Base-by-base conservation (phyloP, 768 basidiomycete species). In the Heimioporus sp. region DNA sequence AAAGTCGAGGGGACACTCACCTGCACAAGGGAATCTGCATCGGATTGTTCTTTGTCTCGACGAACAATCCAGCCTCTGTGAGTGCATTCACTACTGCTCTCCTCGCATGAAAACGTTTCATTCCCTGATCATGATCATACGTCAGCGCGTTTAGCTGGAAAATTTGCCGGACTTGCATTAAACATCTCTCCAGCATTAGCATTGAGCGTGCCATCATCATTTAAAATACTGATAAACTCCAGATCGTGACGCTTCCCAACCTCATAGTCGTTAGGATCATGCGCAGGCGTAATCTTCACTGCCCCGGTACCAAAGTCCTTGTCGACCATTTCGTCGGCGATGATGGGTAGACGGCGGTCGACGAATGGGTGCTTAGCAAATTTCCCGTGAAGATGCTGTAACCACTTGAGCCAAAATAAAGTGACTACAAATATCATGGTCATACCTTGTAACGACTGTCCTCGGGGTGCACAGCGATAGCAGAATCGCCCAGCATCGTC, bases 231-330 rank as follows among this genome's bases (percentile, higher is more conserved):
- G 73, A 99, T 87, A 66, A 97, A 96, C 42, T 90, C 85, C 19
- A 99, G 77, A 12, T 86, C 82, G 66, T 98, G 92, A 38, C 96
- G 75, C 62, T 83, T 65, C 10, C 93, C 97, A 58, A 94, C 93
- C 58, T 93, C 92, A 70, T 96, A 98, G 78, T 98, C 96, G 65
- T 95, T 95, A 15, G 86, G 90, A 67, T 98, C 97, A 65, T 98
- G 97, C 0, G 96, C 97, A 15, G 97, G 97, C 0, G 97, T 98
- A 63, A 98, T 98, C 76, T 99, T 98, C 46, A 98, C 96, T 1
- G 96, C 97, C 66, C 97, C 97, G 30, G 97, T 99, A 35, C 97
- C 97, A 60, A 98, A 98, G 10, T 80, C 78, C 86, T 92, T 97
- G 65, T 98, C 96, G 52, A 97, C 86, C 67, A 93, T 87, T 19